phyloP scores from a whole-genome alignment of 768 basidiomycete genomes.

The Boletellus ananas region DNA sequence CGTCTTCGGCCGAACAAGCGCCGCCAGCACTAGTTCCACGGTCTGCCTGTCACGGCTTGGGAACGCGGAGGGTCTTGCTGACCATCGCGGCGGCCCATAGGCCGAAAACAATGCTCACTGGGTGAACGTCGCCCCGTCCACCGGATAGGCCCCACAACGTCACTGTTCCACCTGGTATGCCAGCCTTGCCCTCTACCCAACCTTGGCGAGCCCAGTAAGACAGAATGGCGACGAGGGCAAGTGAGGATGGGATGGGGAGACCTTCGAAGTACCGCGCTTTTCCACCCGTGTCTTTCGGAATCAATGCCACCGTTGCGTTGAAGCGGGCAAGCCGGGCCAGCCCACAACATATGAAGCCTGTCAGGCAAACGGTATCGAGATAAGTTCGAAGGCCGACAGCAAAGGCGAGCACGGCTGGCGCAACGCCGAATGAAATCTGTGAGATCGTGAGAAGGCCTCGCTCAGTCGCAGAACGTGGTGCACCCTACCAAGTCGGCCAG shows the following conservation, averaged over 20 bases:
- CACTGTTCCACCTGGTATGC: slow-evolving; percentile 71
- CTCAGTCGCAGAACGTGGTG: not conserved
- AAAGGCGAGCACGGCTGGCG: slow-evolving; percentile 91
- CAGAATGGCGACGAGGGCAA: slow-evolving; percentile 73
- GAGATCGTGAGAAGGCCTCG: slow-evolving; percentile 1
- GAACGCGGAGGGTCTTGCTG: slow-evolving; percentile 90
- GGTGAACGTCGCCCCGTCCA: slow-evolving; percentile 82
- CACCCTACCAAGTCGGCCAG: slow-evolving; percentile 80
- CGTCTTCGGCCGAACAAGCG: not conserved
- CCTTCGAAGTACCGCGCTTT: slow-evolving; percentile 97
- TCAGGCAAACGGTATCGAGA: slow-evolving; percentile 82
- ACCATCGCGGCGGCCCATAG: slow-evolving; percentile 96
- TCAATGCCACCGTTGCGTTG: slow-evolving; percentile 94
- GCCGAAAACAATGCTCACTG: slow-evolving; percentile 71
- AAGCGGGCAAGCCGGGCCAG: slow-evolving; percentile 96
- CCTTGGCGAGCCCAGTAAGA: slow-evolving; percentile 81
- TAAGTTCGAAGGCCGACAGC: slow-evolving; percentile 87
- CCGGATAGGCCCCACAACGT: slow-evolving; percentile 69
- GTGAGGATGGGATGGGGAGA: slow-evolving; percentile 90
- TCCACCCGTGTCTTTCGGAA: slow-evolving; percentile 83
- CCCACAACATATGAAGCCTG: slow-evolving; percentile 92
- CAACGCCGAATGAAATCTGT: slow-evolving; percentile 97
- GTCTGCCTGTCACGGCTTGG: slow-evolving; percentile 52
- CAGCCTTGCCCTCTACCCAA: slow-evolving; percentile 76
- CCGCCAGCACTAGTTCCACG: not conserved